A percentile compares a stretch with the other conserved stretches of the same genome.
These are phyloP conservation scores for Pseudodiploospora longispora DNA, from an alignment of 2,329 filamentous ascomycete genomes.

Conservation along the genomic window DNA sequence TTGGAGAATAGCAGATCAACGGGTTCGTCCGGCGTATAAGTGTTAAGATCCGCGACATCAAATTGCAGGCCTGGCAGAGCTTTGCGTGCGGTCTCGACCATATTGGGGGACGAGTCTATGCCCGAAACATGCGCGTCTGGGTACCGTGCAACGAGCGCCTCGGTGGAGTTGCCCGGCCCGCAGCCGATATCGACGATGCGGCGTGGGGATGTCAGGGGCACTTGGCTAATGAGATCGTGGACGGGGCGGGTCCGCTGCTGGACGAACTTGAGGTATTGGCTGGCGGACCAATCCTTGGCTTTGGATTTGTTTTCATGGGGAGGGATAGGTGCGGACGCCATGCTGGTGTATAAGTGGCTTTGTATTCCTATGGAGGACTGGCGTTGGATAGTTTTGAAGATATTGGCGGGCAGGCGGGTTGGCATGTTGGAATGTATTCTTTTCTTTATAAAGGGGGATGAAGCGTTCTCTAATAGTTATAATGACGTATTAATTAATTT, in stretches of 20 bases:
- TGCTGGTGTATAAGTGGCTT: too few relatives aligned
- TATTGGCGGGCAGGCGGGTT: too few relatives aligned
- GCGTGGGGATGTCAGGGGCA: constrained; percentile 31
- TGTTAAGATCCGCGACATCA: constrained; percentile 34
- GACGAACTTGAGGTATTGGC: constrained; percentile 48
- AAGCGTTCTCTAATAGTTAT: too few relatives aligned
- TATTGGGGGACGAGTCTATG: constrained; percentile 47
- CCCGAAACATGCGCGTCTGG: constrained; percentile 39
- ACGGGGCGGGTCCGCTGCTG: constrained; percentile 44
- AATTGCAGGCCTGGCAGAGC: constrained; percentile 36
- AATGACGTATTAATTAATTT: too few relatives aligned
- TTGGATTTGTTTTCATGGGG: constrained; percentile 1
- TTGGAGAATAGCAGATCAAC: constrained; percentile 46
- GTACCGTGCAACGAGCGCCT: constrained; percentile 37
- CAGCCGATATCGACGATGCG: constrained; percentile 51
- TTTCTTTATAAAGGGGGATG: too few relatives aligned
- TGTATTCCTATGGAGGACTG: too few relatives aligned
- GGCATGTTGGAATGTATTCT: too few relatives aligned
- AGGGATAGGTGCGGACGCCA: neutral
- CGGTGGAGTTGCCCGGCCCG: constrained; percentile 51
- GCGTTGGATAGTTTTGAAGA: too few relatives aligned
- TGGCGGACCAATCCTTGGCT: constrained; percentile 39
- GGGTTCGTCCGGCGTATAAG: constrained; percentile 24
- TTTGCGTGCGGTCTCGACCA: constrained; percentile 41
- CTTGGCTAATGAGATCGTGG: constrained; percentile 42